phyloP scores from a whole-genome alignment of 306 rosid genomes.

The Fragaria ananassa region DNA sequence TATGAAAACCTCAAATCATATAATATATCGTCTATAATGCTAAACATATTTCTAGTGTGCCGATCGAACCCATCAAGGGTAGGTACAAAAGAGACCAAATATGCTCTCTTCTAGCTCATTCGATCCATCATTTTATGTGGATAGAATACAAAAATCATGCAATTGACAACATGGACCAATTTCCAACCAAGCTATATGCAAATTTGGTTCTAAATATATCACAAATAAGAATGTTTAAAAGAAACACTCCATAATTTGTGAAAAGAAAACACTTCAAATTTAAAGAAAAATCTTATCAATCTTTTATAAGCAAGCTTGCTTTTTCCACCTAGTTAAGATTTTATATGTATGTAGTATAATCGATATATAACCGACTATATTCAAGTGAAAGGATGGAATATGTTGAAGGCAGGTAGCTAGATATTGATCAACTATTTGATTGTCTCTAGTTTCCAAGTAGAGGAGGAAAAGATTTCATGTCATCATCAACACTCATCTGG shows the following conservation, averaged over 20 bases:
- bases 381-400: background rate
- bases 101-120: background rate
- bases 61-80: background rate
- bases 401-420: background rate
- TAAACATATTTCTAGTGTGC: background rate
- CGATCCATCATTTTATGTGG: background rate
- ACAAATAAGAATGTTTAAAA: background rate
- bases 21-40: background rate
- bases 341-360: background rate
- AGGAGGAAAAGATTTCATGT: background rate
- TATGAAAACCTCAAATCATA: conserved; percentile 2
- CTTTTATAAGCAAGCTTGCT: too few relatives aligned
- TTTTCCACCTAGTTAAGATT: background rate
- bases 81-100: background rate
- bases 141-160: background rate
- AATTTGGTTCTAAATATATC: too few relatives aligned
- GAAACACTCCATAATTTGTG: background rate
- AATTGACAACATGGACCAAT: background rate
- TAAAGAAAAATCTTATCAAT: too few relatives aligned
- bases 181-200: background rate
- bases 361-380: background rate
- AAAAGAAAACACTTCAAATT: background rate
- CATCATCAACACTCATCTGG: background rate
- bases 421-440: background rate
- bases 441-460: background rate